phyloP scores from a whole-genome alignment of 1,139 yeast genomes.

The Scheffersomyces lignicola region DNA sequence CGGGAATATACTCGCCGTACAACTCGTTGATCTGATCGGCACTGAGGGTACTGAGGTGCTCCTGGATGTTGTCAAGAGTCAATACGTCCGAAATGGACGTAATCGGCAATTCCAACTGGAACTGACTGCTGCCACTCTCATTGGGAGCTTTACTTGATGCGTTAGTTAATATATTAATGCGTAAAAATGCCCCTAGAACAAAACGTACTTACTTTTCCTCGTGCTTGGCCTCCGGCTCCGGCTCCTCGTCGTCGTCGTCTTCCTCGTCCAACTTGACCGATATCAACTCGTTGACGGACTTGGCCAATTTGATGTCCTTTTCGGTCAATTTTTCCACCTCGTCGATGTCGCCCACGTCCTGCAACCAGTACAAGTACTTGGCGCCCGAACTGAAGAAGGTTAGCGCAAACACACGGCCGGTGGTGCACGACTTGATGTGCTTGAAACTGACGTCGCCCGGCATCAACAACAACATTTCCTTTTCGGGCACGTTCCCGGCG shows the following conservation, averaged over 20 bases:
- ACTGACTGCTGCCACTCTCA: not conserved
- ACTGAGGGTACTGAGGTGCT: conserved; percentile 38
- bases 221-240: conserved; percentile 1
- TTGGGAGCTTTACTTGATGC: not conserved
- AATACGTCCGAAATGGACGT: conserved; percentile 40
- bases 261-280: conserved; percentile 14
- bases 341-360: conserved; percentile 69
- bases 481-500: conserved; percentile 37
- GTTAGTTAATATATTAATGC: conserved; percentile 3
- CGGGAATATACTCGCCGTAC: conserved; percentile 45
- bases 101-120: conserved; percentile 20
- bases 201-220: conserved; percentile 18
- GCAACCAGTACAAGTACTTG: conserved; percentile 87
- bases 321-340: conserved; percentile 62
- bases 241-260: conserved; percentile 4
- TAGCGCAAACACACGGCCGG: conserved; percentile 85
- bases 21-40: conserved; percentile 37
- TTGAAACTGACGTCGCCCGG: conserved; percentile 93
- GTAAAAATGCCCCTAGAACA: conserved; percentile 2
- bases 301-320: conserved; percentile 57
- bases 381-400: conserved; percentile 83
- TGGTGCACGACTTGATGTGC: conserved; percentile 68
- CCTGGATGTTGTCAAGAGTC: conserved; percentile 35
- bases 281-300: conserved; percentile 56
- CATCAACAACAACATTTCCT: conserved; percentile 74